Base-by-base conservation (phyloP, 768 basidiomycete species). In the Lentinula edodes region DNA sequence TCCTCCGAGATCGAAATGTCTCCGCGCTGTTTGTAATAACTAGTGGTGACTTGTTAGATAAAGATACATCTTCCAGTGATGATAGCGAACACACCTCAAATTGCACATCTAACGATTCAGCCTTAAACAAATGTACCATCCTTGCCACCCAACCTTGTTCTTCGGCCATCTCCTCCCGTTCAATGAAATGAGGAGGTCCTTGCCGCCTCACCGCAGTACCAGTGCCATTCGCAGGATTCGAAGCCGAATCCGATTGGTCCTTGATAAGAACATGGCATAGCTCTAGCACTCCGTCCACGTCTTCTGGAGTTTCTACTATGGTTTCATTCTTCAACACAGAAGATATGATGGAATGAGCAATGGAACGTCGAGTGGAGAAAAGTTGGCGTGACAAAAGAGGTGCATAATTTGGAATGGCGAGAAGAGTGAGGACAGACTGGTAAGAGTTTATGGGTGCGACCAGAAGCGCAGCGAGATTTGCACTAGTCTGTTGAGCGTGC, bases 121-220 rank as follows among this genome's bases (percentile, higher is more conserved):
- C 83, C 20, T 88, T 79, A 85, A 98, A 97, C 36, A 98, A 72
- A 78, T 99, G 97, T 2, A 98, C 91, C 93, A 98, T 98, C 64
- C 96, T 79, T 43, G 97, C 96, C 15, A 98, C 86, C 97, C 97
- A 99, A 0, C 97, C 97, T 68, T 99, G 97, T 72, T 99, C 97
- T 72, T 99, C 97, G 0, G 95, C 95, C 78, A 95, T 81, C 69
- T 98, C 96, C 71, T 95, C 92, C 55, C 88, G 75, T 71, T 96
- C 95, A 56, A 83, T 67, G 34, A 78, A 76, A 66, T 86, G 83
- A 9, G 6, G 58, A 32, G 6, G 45, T 9, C 85, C 85, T 61
- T 84, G 83, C 63, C 87, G 77, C 62, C 85, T 79, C 52, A 73
- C 68, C n/a, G 39, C 34, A 52, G 34, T 9, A 64, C 80, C 79